phyloP scores from a whole-genome alignment of 2,329 filamentous ascomycete genomes.

The Pyrenochaeta sp. region DNA sequence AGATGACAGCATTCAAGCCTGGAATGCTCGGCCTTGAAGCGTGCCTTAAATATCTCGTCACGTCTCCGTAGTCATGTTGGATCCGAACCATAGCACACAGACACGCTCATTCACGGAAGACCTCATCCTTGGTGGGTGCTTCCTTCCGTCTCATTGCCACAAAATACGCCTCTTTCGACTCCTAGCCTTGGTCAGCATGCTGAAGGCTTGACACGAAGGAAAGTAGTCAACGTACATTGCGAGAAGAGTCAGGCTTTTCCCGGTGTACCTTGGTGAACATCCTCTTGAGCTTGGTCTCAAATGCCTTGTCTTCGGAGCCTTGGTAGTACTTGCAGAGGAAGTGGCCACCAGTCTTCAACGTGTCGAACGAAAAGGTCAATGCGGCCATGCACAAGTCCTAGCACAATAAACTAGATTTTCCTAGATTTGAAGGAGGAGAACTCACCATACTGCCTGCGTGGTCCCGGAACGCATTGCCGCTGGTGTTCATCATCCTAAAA shows the following conservation, averaged over 20 bases:
- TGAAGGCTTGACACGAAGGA: not conserved
- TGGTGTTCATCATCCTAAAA: constrained; percentile 99
- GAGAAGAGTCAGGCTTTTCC: constrained; percentile 90
- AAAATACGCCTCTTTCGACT: constrained; percentile 87
- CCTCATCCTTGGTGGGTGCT: constrained; percentile 54
- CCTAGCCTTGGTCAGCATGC: constrained; percentile 57
- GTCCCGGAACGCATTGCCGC: constrained; percentile 83
- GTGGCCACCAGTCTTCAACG: constrained; percentile 80
- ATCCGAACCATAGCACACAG: no score
- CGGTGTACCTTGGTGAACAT: constrained; percentile 82
- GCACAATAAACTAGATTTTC: constrained; percentile 9
- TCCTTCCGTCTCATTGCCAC: constrained; percentile 76
- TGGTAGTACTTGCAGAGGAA: constrained; percentile 99
- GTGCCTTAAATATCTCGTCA: no score
- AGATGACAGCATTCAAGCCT: not conserved
- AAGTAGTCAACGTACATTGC: constrained; percentile 69
- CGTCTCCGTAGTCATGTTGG: no score
- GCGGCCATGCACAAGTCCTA: constrained; percentile 94
- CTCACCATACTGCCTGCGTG: constrained; percentile 94
- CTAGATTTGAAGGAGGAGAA: not conserved
- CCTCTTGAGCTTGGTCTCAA: constrained; percentile 76
- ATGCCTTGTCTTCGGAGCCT: constrained; percentile 79
- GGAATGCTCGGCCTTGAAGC: no score
- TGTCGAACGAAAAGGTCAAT: constrained; percentile 83
- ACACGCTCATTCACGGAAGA: constrained; percentile 47